phyloP scores from a whole-genome alignment of 169 alveolate genomes.

The Cystoisospora suis region DNA sequence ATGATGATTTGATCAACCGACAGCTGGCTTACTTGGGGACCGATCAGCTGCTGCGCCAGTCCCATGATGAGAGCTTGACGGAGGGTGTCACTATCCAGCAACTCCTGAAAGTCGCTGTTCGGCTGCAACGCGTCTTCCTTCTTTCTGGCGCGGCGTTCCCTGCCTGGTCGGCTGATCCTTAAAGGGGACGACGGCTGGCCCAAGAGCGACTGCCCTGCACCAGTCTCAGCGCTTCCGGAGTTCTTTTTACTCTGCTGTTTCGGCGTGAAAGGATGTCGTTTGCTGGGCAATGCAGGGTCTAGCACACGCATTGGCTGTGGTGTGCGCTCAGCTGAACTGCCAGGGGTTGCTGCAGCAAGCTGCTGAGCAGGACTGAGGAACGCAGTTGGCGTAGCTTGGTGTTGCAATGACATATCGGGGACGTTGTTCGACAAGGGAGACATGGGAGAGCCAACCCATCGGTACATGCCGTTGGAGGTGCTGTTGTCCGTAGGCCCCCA shows the following conservation, averaged over 20 bases:
- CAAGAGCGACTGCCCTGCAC: slow-evolving; percentile 20
- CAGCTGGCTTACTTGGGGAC: slow-evolving; percentile 47
- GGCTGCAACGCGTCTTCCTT: slow-evolving; percentile 10
- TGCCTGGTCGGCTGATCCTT: background rate
- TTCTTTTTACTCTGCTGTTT: background rate
- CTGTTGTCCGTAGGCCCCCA: slow-evolving; percentile 36
- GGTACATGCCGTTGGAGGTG: slow-evolving; percentile 10
- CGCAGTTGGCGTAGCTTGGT: slow-evolving; percentile 20
- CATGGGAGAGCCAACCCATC: background rate
- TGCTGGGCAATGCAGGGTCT: slow-evolving; percentile 21
- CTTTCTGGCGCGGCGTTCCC: slow-evolving; percentile 16
- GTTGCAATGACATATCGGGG: background rate
- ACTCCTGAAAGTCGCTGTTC: background rate
- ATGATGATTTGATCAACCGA: slow-evolving; percentile 42
- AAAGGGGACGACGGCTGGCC: slow-evolving; percentile 18
- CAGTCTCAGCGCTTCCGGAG: background rate
- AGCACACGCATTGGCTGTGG: slow-evolving; percentile 44
- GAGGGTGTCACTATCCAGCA: background rate
- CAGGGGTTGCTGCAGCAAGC: background rate
- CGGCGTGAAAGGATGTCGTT: slow-evolving; percentile 42
- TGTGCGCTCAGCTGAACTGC: slow-evolving; percentile 33
- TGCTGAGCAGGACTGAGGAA: background rate
- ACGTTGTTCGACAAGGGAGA: slow-evolving; percentile 5
- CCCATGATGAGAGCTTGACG: slow-evolving; percentile 19
- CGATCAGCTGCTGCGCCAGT: slow-evolving; percentile 55